Evolutionary conservation across 768 basidiomycete genomes (phyloP).

Genomic region (Psilocybe cubensis): DNA sequence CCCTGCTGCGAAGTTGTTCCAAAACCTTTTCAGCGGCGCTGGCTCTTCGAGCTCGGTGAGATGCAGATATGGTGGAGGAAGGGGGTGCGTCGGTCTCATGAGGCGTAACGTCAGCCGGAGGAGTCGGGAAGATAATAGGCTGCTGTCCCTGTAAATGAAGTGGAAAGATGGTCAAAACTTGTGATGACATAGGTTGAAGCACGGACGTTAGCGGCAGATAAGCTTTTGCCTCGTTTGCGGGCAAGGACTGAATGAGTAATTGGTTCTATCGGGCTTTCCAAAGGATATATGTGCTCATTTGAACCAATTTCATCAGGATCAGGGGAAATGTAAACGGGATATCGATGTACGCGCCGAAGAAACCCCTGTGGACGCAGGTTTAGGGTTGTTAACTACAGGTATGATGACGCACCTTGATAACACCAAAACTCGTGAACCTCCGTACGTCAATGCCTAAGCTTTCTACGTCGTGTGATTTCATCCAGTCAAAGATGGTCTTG

Average conservation of each 20-base stretch:
- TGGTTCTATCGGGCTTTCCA: conserved; percentile 15
- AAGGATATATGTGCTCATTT: conserved; percentile 17
- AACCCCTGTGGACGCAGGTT: conserved; percentile 65
- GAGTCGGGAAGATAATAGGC: conserved; percentile 15
- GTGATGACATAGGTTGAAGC: conserved; percentile 27
- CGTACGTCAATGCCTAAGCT: conserved; percentile 84
- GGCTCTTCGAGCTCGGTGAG: conserved; percentile 49
- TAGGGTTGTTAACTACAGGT: background rate
- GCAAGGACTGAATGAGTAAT: conserved; percentile 16
- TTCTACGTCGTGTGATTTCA: conserved; percentile 73
- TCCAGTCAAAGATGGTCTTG: conserved; percentile 87
- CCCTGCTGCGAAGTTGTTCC: conserved; percentile 63
- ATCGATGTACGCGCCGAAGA: conserved; percentile 90
- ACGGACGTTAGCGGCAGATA: conserved; percentile 32
- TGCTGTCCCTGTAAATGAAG: conserved; percentile 32
- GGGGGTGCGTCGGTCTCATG: conserved; percentile 14
- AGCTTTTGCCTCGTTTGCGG: conserved; percentile 43
- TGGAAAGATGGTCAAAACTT: conserved; percentile 10
- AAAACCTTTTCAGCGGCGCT: conserved; percentile 74
- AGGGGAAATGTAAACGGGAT: conserved; percentile 70
- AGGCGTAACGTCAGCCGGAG: conserved; percentile 19
- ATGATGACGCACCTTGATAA: conserved; percentile 78
- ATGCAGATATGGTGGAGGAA: conserved; percentile 32
- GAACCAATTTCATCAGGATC: conserved; percentile 29
- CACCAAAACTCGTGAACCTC: conserved; percentile 95